A percentile compares a stretch with the other conserved stretches of the same genome.
Conservation (phyloP, 2,329 filamentous ascomycete genomes). For the Botrytis cinerea region DNA sequence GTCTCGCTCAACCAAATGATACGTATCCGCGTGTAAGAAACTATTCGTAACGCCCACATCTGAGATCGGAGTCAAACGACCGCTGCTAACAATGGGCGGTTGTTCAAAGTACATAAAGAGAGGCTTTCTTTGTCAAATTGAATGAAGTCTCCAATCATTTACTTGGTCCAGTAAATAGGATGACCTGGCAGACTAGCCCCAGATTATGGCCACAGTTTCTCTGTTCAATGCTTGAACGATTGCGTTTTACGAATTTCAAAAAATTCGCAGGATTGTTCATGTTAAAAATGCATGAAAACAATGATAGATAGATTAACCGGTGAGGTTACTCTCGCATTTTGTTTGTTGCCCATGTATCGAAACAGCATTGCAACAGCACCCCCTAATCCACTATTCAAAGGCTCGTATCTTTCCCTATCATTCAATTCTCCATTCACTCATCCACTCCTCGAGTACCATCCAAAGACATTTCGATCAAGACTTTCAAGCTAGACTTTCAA, state of each 20-base stretch:
- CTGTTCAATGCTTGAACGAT: neutral
- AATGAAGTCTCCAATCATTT: neutral
- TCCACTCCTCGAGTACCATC: neutral
- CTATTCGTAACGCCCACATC: neutral
- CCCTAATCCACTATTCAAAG: neutral
- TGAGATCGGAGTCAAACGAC: neutral
- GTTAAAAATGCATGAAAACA: neutral
- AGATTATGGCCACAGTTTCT: neutral
- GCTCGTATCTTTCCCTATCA: neutral
- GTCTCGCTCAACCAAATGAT: neutral
- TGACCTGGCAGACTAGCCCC: neutral
- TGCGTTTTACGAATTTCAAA: neutral
- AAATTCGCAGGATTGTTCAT: neutral
- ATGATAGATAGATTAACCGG: neutral
- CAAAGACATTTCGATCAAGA: neutral
- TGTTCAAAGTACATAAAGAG: neutral
- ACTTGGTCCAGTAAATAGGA: neutral
- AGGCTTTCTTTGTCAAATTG: neutral
- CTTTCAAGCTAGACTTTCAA: neutral
- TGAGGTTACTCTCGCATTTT: neutral
- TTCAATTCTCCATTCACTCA: neutral
- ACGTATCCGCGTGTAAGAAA: neutral
- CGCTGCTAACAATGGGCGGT: neutral
- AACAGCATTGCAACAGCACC: neutral
- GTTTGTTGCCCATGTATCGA: neutral